These are phyloP conservation scores for Talaromyces stipitatus DNA, from an alignment of 495 filamentous ascomycete genomes.

Conservation along the genomic window DNA sequence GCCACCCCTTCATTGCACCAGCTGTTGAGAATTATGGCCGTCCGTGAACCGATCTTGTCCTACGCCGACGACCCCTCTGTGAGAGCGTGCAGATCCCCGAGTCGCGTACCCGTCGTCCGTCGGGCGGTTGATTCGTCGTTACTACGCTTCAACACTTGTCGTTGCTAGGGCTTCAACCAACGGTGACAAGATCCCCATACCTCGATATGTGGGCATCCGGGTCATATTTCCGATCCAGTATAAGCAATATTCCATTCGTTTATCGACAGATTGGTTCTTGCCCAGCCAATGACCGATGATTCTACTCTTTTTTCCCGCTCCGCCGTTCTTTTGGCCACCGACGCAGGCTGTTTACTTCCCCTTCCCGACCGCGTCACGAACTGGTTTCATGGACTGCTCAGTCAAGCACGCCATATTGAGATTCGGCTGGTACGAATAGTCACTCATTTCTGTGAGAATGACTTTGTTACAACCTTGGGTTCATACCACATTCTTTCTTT, in stretches of 20 bases:
- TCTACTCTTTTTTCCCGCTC: background rate
- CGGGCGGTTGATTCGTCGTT: background rate
- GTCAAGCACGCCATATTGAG: no score
- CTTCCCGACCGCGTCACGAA: no score
- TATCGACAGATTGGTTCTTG: background rate
- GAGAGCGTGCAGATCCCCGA: background rate
- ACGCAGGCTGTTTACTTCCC: no score
- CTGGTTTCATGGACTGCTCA: no score
- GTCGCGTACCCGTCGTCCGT: background rate
- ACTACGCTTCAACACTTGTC: no score
- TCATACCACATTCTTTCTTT: background rate
- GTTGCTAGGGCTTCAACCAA: background rate
- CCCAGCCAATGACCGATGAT: background rate
- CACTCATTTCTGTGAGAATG: background rate
- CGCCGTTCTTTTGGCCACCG: no score
- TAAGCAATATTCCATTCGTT: background rate
- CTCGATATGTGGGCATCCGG: background rate
- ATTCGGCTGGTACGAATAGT: no score
- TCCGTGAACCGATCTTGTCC: background rate
- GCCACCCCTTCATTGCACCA: background rate
- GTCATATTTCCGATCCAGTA: background rate
- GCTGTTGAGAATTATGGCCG: background rate
- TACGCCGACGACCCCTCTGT: background rate
- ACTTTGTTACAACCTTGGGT: background rate
- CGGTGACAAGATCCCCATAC: background rate